Evolutionary conservation across 805 yeast species (phyloP).

Genomic region (Candida railenensis): DNA sequence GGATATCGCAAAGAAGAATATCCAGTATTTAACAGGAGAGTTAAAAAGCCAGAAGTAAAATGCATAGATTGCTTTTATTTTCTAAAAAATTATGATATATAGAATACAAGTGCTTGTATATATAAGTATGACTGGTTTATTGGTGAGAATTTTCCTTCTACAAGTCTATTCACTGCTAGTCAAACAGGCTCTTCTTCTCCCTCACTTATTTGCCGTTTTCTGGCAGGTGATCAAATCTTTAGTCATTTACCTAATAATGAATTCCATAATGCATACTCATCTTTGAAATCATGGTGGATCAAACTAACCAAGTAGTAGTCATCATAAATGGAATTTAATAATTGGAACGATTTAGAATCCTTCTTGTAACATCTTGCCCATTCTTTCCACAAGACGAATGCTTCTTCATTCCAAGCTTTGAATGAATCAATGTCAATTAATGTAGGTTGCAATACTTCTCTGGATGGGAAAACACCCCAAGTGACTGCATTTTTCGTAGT

Average conservation of each 20-base stretch:
- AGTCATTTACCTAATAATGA: constrained; percentile 41
- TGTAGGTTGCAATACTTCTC: constrained; percentile 89
- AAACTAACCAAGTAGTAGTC: constrained; percentile 78
- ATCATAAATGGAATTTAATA: constrained; percentile 60
- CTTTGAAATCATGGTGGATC: constrained; percentile 79
- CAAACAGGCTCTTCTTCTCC: no score
- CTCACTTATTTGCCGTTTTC: no score
- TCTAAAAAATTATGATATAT: no score
- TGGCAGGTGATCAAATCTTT: no score
- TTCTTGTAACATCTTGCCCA: constrained; percentile 83
- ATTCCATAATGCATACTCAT: constrained; percentile 78
- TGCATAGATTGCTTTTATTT: no score
- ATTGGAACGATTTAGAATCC: constrained; percentile 52
- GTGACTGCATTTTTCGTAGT: constrained; percentile 78
- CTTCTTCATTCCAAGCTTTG: constrained; percentile 95
- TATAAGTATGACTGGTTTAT: constrained; percentile 4
- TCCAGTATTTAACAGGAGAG: constrained; percentile 34
- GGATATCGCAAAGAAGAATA: constrained; percentile 36
- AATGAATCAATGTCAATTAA: constrained; percentile 90
- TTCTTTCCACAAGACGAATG: constrained; percentile 84
- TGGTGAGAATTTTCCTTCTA: no score
- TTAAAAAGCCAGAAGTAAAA: constrained; percentile 9
- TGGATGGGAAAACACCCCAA: constrained; percentile 95
- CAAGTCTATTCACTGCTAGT: no score
- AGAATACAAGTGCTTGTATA: no score